Evolutionary conservation across 2,329 filamentous ascomycete genomes (phyloP), one percentile per base, ranked within the genome.

Genomic region (Whalleya microplaca): DNA sequence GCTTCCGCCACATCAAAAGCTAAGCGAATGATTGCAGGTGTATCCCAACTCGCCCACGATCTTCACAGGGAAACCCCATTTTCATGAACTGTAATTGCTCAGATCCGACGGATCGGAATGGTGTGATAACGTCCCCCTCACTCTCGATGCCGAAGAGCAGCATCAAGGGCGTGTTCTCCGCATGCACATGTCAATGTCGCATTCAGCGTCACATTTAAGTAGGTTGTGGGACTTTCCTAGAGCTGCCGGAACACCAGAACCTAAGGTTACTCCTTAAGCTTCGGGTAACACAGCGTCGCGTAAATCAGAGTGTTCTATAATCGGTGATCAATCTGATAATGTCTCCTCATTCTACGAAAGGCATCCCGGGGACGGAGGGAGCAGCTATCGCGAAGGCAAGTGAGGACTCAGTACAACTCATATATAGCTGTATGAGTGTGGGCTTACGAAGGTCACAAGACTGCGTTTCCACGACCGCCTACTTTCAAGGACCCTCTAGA

Each of bases 401-500:
- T 41, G 32, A 37, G 6, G 32, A 12, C 32, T 37, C 14, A 3
- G 14, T 37, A 37, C 6, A 37, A 3, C 32, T 3, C 6, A 37
- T 37, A 37, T 37, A 12, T 37, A 23, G 10, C 32, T 37, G 10
- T 3, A 37, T 37, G 14, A 37, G 32, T 14, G 32, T 3, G 41
- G 51, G 20, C 44, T 52, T 4, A 59, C 52, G 14, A 10, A 41
- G 41, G 21, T 20, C 48, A 21, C 21, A 27, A 64, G 47, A 49
- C 20, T 5, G 19, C 37, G 53, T 50, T 62, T 18, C 64, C 66
- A 8, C 48, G 51, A 27, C 58, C 61, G 14, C 65, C 66, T 4
- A 65, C 6, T 20, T 69, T 69, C 48, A 57, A 65, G 37, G 58
- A 68, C 50, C 66, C 66, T 2, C 51, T 59, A 10, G 66, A 80